Evolutionary conservation across 768 basidiomycete species (phyloP), one percentile per base, ranked within the genome.

Genomic region (Sarcodon sp.): DNA sequence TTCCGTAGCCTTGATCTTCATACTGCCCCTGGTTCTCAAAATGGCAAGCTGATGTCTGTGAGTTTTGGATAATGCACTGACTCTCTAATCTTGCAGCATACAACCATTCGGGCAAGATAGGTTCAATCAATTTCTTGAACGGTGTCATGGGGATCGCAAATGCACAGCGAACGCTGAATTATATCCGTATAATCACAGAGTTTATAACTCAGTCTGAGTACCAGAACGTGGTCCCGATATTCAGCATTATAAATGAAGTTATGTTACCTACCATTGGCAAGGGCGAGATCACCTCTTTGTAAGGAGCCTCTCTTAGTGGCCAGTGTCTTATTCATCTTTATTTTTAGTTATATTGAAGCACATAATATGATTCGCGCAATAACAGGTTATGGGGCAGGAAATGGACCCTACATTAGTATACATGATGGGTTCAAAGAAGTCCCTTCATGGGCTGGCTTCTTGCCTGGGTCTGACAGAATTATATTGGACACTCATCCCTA

Each of bases 81-180:
- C 13, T 8, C 7, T 41, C 27, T 43, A 13, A 35, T 10, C 39
- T 8, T 37, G 43, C 41, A 73, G 73, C 72, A 27, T 73, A 70
- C 51, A 79, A 79, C 53, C 74, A 81, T 57, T 79, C 66, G 60
- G 77, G 80, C 70, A 79, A 67, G 59, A 39, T 57, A 9, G 84
- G 83, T 13, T 59, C 64, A 18, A 62, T 84, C 57, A 85, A 87
- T 57, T 75, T 80, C 52, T 52, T 84, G 53, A 62, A 69, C 47
- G 80, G 82, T 13, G 77, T 80, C 47, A 91, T 91, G 88, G 89
- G 89, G 12, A 55, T 89, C 44, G 87, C 87, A 41, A 92, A 92
- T 57, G 90, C 85, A 8, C 73, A 91, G 61, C 72, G 89, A 18
- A 73, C 83, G 12, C 67, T 91, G 35, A 75, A 84, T 60, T 81